These are phyloP conservation scores for Helicostylum pulchrum DNA, from an alignment of 192 early-diverging fungal species.

Conservation along the genomic window DNA sequence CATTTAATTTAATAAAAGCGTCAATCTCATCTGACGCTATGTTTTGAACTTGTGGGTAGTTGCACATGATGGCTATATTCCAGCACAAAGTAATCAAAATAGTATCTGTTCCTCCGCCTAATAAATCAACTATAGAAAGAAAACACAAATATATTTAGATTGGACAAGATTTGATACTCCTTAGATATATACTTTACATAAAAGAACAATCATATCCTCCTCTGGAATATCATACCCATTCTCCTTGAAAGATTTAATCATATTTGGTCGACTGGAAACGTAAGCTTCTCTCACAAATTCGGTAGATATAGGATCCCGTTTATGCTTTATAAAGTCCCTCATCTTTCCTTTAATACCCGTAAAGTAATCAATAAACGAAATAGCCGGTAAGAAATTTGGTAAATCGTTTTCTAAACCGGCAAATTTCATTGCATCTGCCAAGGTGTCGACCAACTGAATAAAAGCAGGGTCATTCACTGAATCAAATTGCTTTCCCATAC, in stretches of 20 bases:
- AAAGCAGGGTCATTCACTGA: constrained; percentile 7
- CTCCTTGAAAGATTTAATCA: neutral
- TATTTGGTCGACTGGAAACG: neutral
- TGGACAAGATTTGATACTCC: neutral
- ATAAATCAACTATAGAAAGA: constrained; percentile 17
- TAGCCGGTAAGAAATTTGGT: constrained; percentile 2
- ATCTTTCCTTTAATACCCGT: constrained; percentile 3
- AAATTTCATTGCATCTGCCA: neutral
- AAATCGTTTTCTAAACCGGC: constrained; percentile 10
- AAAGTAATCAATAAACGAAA: neutral
- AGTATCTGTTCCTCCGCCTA: constrained; percentile 11
- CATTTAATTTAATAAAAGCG: neutral
- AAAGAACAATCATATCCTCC: neutral
- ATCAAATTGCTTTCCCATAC: constrained; percentile 5
- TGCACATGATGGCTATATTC: constrained; percentile 9
- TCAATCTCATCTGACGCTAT: constrained; percentile 18
- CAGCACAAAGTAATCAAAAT: constrained; percentile 16
- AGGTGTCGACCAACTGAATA: neutral
- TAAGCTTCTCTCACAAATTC: neutral
- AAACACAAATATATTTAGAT: neutral
- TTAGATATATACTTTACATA: neutral
- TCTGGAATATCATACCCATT: neutral
- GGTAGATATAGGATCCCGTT: neutral
- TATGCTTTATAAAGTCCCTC: neutral
- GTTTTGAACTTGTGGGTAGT: constrained; percentile 18